Base-by-base conservation (phyloP, 805 yeast genomes). In the Blastobotrys terrestris region DNA sequence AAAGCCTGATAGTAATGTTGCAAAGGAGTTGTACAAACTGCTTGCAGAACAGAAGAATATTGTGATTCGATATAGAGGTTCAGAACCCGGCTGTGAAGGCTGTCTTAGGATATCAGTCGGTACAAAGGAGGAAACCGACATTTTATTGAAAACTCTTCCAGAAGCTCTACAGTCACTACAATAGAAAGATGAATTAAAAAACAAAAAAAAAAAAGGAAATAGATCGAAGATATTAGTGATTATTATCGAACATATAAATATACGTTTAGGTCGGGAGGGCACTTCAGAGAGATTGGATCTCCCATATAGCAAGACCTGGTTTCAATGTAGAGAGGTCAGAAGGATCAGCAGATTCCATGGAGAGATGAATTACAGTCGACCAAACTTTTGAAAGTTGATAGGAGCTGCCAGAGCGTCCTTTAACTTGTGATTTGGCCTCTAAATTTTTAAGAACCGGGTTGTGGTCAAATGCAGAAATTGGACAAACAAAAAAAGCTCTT, bases 51-150 rank as follows among this genome's bases (percentile, higher is more conserved):
- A 78, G 20, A 79, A 83, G 45, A 81, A 79, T 35, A 90, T 92
- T 19, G 98, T 94, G 46, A 87, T 92, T 14, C 79, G 99, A 69
- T 94, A 80, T 66, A 80, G 99, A 72, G 99, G 99, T 31, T 79
- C 73, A 39, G 99, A 94, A 71, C 77, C 83, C 45, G 95, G 96
- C 40, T 94, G 99, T 66, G 72, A 72, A 3, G 99, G 99, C 31
- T 88, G 89, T 48, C 72, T 94, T 50, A 80, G 99, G 69, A 78
- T 91, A 20, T 87, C 97, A 1, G 73, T 94, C 35, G 99, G 99
- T 15, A 90, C 96, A 0, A 71, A 67, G 21, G 80, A 78, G 51
- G 98, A 94, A 69, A 92, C 89, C 61, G 67, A 72, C 46, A 55
- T 61, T 5, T 67, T 94, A 48, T 63, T 91, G 6, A 63, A 72